Base-by-base conservation (phyloP, 768 basidiomycete species). In the Filobasidium wieringae region DNA sequence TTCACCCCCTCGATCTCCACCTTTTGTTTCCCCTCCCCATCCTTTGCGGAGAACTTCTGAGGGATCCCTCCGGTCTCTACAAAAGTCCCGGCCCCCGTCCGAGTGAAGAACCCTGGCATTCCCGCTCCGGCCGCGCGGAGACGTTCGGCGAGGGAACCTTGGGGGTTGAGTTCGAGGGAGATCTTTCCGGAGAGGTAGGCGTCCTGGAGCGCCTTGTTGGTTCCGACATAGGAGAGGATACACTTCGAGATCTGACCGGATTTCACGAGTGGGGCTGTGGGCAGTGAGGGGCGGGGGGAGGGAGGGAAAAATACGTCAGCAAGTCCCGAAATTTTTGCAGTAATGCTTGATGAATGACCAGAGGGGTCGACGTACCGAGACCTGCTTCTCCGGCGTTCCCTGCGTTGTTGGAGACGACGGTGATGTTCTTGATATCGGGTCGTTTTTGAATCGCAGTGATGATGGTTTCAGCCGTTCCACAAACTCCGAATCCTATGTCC, bases 381-480 rank as follows among this genome's bases (percentile, higher is more conserved):
- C 68, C 68, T 19, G 31, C 60, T 7, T 62, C 60, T 26, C 66
- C 68, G 14, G 64, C 57, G 52, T 68, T 66, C 51, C 70, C 70
- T 29, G 68, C 68, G 45, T 72, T 72, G 60, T 72, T 72, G 22
- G 64, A 66, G 14, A 72, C 68, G 14, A 64, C 67, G 4, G 67
- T 72, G 34, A 72, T 55, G 41, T 70, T 64, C 49, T 65, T 43
- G 24, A 72, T 36, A 32, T 68, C 64, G 11, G 54, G 22, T 14
- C 64, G 59, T 7, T 62, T 55, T 2, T 50, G 41, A 27, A 72
- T 63, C 22, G 70, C 70, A 12, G 39, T 34, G 39, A 72, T 67
- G 45, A 72, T 60, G n/a, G 70, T 69, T 49, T 72, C 66, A 29
- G 70, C 65, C 1, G 66, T 68, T n/a, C 70, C 70, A 49, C 70